phyloP scores from a whole-genome alignment of 148 eudicot genomes.

The Spergularia marina region DNA sequence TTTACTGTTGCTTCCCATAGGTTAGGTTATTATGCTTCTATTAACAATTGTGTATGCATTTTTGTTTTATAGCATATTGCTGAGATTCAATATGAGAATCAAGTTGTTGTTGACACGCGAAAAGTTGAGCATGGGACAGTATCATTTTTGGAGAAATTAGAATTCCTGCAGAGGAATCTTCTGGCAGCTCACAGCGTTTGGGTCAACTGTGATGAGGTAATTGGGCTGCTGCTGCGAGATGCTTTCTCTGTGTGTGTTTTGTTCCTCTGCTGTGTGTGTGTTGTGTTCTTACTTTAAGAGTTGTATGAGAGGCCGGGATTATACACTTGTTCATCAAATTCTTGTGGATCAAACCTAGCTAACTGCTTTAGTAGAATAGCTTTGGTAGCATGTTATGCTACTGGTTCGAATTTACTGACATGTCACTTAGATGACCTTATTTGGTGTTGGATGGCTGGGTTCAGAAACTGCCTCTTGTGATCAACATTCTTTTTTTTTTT shows the following conservation, averaged over 20 bases:
- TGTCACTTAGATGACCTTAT: neutral
- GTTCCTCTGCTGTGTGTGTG: too few relatives aligned
- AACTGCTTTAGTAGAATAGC: neutral
- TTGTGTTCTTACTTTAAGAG: neutral
- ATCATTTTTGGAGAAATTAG: constrained; percentile 63
- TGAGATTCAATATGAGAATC: constrained; percentile 83
- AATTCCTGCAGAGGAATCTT: constrained; percentile 62
- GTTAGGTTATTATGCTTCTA: neutral
- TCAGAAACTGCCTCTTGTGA: constrained; percentile 3
- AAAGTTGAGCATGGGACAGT: constrained; percentile 85
- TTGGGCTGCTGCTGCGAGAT: neutral
- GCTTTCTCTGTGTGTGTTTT: neutral
- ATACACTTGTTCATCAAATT: neutral
- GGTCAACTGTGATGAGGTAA: constrained; percentile 80
- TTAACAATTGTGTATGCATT: neutral
- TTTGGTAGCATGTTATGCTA: neutral
- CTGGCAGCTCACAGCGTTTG: constrained; percentile 95
- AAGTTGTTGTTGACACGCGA: constrained; percentile 53
- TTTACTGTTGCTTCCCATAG: too few relatives aligned
- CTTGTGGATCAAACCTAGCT: neutral
- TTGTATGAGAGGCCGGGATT: neutral
- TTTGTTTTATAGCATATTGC: constrained; percentile 69
- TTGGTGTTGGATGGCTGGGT: too few relatives aligned
- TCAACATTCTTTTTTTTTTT: neutral
- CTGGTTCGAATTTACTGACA: neutral